phyloP scores from a whole-genome alignment of 352 stramenopile genomes.

The Globisporangium lucens region DNA sequence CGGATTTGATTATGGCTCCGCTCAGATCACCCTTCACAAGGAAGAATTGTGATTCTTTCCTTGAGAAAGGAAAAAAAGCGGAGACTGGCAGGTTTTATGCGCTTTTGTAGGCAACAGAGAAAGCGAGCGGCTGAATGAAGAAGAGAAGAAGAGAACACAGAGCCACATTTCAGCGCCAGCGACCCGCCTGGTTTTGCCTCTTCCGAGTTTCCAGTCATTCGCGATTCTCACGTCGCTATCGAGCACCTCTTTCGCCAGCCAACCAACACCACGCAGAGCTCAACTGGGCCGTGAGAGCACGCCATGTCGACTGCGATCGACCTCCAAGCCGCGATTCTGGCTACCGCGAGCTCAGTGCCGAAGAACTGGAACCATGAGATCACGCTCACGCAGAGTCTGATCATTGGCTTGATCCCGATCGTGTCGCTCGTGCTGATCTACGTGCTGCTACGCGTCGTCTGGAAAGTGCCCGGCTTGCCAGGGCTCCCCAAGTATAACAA shows the following conservation, averaged over 20 bases:
- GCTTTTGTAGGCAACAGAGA: background rate
- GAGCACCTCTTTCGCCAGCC: background rate
- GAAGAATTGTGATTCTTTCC: no score
- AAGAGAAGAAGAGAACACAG: no score
- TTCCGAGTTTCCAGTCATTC: background rate
- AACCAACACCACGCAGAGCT: background rate
- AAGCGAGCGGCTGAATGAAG: background rate
- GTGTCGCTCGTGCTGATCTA: conserved; percentile 52
- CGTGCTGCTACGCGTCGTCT: conserved; percentile 63
- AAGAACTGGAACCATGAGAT: conserved; percentile 31
- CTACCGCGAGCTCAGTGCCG: conserved; percentile 7
- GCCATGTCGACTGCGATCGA: background rate
- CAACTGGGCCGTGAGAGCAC: background rate
- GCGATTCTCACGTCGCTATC: background rate
- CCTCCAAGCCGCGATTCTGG: conserved; percentile 2
- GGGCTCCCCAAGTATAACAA: conserved; percentile 35
- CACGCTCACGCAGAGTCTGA: conserved; percentile 19
- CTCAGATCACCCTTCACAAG: no score
- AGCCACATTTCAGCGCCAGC: no score
- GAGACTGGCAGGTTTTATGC: no score
- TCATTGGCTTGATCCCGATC: conserved; percentile 42
- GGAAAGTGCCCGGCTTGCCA: conserved; percentile 40
- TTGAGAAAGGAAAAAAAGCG: no score
- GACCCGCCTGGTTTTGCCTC: no score
- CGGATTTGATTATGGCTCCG: background rate